Conservation (phyloP, 2,329 filamentous ascomycete genomes). For the Alternaria burnsii region DNA sequence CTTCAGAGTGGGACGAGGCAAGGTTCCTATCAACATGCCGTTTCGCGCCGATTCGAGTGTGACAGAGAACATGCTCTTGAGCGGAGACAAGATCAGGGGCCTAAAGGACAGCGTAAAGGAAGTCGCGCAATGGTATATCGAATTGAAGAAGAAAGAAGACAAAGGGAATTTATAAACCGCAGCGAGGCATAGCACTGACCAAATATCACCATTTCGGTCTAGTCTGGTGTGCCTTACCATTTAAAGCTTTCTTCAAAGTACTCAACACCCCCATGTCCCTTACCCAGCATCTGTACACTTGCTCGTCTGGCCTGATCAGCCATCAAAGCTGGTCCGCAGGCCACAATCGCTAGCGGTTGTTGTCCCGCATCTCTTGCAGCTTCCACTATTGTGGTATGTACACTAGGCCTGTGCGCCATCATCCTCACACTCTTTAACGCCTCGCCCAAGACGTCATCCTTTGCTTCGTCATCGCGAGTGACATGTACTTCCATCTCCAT, state of each 20-base stretch:
- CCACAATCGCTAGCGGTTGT: slow-evolving; percentile 50
- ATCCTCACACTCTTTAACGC: slow-evolving; percentile 38
- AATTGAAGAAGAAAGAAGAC: slow-evolving; percentile 12
- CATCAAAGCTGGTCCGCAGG: slow-evolving; percentile 58
- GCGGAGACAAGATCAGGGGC: slow-evolving; percentile 26
- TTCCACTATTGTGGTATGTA: slow-evolving; percentile 45
- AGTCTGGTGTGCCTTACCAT: slow-evolving; percentile 42
- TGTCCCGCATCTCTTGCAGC: slow-evolving; percentile 44
- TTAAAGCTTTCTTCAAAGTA: slow-evolving; percentile 61
- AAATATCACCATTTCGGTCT: neutral
- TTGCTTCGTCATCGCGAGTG: slow-evolving; percentile 34
- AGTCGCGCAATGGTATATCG: slow-evolving; percentile 42
- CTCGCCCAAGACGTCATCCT: slow-evolving; percentile 29
- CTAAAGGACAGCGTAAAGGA: slow-evolving; percentile 38
- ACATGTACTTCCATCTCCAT: slow-evolving; percentile 39
- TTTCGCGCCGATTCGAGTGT: slow-evolving; percentile 39
- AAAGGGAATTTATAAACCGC: neutral
- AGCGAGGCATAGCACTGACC: neutral
- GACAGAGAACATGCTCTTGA: slow-evolving; percentile 38
- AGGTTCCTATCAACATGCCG: slow-evolving; percentile 43
- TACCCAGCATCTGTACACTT: slow-evolving; percentile 46
- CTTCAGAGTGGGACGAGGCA: slow-evolving; percentile 36
- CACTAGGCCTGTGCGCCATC: slow-evolving; percentile 50
- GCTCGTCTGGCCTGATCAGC: slow-evolving; percentile 56
- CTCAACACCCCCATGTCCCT: slow-evolving; percentile 43